phyloP scores from a whole-genome alignment of 495 filamentous ascomycete genomes.

The Penicillium coprophilum region DNA sequence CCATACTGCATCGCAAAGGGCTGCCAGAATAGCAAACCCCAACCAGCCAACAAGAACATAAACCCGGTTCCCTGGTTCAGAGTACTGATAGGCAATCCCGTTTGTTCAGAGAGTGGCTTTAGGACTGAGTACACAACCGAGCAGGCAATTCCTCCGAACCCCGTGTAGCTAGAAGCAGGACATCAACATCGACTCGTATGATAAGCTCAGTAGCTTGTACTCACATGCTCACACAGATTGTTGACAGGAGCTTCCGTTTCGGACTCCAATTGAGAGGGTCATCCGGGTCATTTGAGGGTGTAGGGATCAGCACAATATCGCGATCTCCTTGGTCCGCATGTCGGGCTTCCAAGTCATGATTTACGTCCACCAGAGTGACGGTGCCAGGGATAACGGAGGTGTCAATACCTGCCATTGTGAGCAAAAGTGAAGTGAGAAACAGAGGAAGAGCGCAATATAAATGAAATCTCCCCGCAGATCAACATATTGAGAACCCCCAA shows the following conservation, averaged over 20 bases:
- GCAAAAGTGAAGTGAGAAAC: background rate
- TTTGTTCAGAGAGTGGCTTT: slow-evolving; percentile 55
- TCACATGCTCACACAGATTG: slow-evolving; percentile 47
- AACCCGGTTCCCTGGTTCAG: slow-evolving; percentile 63
- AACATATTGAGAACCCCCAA: too few relatives aligned
- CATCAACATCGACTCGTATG: background rate
- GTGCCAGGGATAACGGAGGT: slow-evolving; percentile 52
- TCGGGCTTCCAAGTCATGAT: slow-evolving; percentile 47
- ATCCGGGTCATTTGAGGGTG: slow-evolving; percentile 57
- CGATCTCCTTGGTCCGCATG: slow-evolving; percentile 39
- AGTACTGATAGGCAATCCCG: slow-evolving; percentile 52
- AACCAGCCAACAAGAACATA: slow-evolving; percentile 62
- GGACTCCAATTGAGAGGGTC: slow-evolving; percentile 64
- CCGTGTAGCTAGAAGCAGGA: slow-evolving; percentile 47
- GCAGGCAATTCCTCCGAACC: slow-evolving; percentile 58
- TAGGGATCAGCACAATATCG: slow-evolving; percentile 60
- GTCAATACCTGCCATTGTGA: slow-evolving; percentile 38
- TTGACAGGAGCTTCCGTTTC: slow-evolving; percentile 54
- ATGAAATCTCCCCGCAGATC: too few relatives aligned
- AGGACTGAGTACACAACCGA: slow-evolving; percentile 64
- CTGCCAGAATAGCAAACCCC: slow-evolving; percentile 69
- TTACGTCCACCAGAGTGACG: slow-evolving; percentile 53
- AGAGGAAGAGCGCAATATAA: background rate
- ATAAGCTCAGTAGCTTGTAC: slow-evolving; percentile 5
- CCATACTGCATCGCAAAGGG: slow-evolving; percentile 66